Base-by-base conservation (phyloP, 176 grass and related monocot genomes). In the Oryza officinalis region DNA sequence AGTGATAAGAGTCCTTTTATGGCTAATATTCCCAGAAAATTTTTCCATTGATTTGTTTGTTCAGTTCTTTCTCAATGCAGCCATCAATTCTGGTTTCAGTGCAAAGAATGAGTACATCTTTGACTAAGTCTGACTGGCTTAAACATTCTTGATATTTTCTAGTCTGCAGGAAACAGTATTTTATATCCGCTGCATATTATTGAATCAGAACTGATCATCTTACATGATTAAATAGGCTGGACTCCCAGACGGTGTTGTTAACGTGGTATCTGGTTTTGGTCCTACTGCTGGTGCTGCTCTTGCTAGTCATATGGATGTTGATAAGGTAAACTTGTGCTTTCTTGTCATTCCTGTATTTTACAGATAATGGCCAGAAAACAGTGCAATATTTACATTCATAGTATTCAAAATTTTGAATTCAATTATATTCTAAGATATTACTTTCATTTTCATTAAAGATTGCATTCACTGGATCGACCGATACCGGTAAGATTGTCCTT, bases 271-370 rank as follows among this genome's bases (percentile, higher is more conserved):
- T 59, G 93, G 97, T 75, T 99, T 77, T 83, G 97, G 97, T 54
- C 97, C 97, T 44, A 94, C 93, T 77, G 97, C 93, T 88, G 97
- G 97, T 85, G 97, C 97, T 86, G 87, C 93, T 83, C 85, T 99
- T 92, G 91, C 97, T 81, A 90, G 93, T 77, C 97, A 99, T 75
- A 99, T 99, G 97, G 97, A 99, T 76, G 93, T 99, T 38, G 97
- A 99, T 80, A 99, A 99, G 97, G 93, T 95, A 87, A 83, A 71
- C n/a, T 2, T 71, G 71, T 20, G 27, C 13, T 64, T 72, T 13
- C n/a, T 76, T 60, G 1, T 43, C 8, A 30, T 54, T 67, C 33
- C 57, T 7, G 14, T 8, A 17, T 63, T 33, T 43, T 33, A 35
- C 66, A 3, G 4, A 82, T 8, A 15, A 14, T 18, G 10, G 6